Evolutionary conservation across 1,284 basidiomycete species (phyloP).

Genomic region (Fomitopsis schrenkii): DNA sequence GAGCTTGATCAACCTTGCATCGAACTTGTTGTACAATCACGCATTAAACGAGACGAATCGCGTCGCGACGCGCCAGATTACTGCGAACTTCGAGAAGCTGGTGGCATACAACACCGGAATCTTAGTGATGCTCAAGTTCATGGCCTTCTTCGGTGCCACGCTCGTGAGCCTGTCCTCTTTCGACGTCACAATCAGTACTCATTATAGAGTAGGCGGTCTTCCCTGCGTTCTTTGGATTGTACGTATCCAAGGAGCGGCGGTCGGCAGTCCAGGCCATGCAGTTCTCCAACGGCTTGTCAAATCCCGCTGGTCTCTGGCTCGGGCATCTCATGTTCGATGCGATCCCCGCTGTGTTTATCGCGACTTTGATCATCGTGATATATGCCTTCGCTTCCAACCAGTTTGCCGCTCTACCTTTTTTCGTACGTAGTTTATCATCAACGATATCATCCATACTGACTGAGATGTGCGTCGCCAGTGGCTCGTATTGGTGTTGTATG

Average conservation of each 20-base stretch:
- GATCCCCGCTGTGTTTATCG: slow-evolving; percentile 51
- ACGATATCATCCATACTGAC: background rate
- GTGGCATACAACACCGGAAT: slow-evolving; percentile 49
- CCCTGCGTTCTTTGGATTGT: slow-evolving; percentile 77
- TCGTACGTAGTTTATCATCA: slow-evolving; percentile 40
- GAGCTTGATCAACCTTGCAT: slow-evolving; percentile 61
- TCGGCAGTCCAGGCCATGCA: slow-evolving; percentile 77
- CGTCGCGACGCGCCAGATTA: slow-evolving; percentile 42
- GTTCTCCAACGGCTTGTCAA: slow-evolving; percentile 70
- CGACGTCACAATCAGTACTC: background rate
- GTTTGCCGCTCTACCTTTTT: slow-evolving; percentile 65
- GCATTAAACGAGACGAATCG: slow-evolving; percentile 44
- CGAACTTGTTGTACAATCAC: slow-evolving; percentile 63
- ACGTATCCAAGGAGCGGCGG: slow-evolving; percentile 64
- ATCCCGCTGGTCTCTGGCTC: slow-evolving; percentile 73
- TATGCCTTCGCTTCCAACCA: slow-evolving; percentile 55
- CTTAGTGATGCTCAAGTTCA: slow-evolving; percentile 61
- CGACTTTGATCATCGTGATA: slow-evolving; percentile 60
- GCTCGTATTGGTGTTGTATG: slow-evolving; percentile 69
- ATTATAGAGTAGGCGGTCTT: slow-evolving; percentile 50
- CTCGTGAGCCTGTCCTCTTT: slow-evolving; percentile 45
- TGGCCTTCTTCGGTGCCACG: slow-evolving; percentile 61
- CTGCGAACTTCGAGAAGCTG: slow-evolving; percentile 50
- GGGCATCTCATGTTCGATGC: slow-evolving; percentile 77
- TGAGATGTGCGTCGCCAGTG: slow-evolving; percentile 41